Evolutionary conservation across 495 filamentous ascomycete species (phyloP), one percentile per base, ranked within the genome.

Genomic region (Pyronema domesticum): DNA sequence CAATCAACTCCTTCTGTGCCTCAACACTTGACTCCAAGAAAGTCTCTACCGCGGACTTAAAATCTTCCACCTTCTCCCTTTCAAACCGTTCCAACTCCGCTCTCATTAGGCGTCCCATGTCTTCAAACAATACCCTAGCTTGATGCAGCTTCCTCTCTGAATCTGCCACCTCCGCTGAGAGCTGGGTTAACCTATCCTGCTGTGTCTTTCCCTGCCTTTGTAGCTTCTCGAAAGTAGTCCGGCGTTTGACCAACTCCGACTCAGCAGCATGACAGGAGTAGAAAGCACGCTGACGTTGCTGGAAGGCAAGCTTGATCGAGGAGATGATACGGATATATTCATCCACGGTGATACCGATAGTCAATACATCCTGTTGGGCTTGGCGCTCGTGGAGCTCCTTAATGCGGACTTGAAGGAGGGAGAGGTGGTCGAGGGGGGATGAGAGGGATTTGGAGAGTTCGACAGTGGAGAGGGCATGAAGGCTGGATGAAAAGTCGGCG

Each of bases 1-100:
- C 91, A 60, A 98, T 98, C 67, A 89, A 91, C 82, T 98, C 91
- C 71, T 98, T 98, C 72, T 98, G 91, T 51, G 86, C 93, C 71
- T 98, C 91, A 3, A 98, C 87, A 14, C 89, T 85, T 55, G 89
- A 85, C 70, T 98, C 91, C 59, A 98, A 71, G 68, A 89, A 98
- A 0, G 91, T 98, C 72, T 98, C 91, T 1, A 98, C 89, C 0
- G 86, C 93, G 56, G 83, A 89, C 72, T 96, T 98, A 70, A 98
- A 98, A 67, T 98, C 91, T 67, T 98, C 91, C 7, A 98, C 91
- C 73, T 98, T 98, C 71, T 98, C 91, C 60, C 78, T 78, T 72
- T 96, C 91, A 62, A 98, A 98, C 30, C 88, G 74, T 57, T 96
- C 91, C 56, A 98, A 73, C 68, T 98, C 91, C 33, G 73, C 71